phyloP scores from a whole-genome alignment of 2,329 filamentous ascomycete species.

The Phyllosticta citribraziliensis region DNA sequence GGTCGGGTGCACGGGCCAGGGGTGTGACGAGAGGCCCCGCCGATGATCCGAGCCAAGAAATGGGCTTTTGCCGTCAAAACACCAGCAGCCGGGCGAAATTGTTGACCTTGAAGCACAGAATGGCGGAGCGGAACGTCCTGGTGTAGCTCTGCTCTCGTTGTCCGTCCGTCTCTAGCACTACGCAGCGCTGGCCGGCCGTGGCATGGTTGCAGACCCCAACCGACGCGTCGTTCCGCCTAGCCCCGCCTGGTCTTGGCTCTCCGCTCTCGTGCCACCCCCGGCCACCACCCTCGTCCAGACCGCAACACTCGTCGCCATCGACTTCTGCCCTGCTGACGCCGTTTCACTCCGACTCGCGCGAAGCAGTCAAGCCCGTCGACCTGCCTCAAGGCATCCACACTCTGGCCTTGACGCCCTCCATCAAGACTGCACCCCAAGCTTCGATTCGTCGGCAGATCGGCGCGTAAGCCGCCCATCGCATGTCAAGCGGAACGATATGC shows the following conservation, averaged over 20 bases:
- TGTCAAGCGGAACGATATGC: not conserved
- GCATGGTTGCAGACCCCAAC: not conserved
- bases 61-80: too few relatives aligned
- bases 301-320: not conserved
- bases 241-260: not conserved
- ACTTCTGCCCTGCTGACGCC: not conserved
- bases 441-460: not conserved
- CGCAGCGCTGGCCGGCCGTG: not conserved
- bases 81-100: too few relatives aligned
- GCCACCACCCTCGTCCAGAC: not conserved
- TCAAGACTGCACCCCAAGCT: not conserved
- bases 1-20: not conserved
- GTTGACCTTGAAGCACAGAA: not conserved
- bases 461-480: not conserved
- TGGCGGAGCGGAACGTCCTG: not conserved
- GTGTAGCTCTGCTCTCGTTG: not conserved
- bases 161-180: not conserved
- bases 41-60: too few relatives aligned
- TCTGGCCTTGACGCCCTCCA: not conserved
- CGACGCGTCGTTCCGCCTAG: not conserved
- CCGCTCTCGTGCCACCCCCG: not conserved
- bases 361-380: not conserved
- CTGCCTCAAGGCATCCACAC: not conserved
- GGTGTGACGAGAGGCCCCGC: not conserved
- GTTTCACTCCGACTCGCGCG: not conserved